Evolutionary conservation across 164 flowering plant genomes (phyloP).

Genomic region (Buxus sempervirens): DNA sequence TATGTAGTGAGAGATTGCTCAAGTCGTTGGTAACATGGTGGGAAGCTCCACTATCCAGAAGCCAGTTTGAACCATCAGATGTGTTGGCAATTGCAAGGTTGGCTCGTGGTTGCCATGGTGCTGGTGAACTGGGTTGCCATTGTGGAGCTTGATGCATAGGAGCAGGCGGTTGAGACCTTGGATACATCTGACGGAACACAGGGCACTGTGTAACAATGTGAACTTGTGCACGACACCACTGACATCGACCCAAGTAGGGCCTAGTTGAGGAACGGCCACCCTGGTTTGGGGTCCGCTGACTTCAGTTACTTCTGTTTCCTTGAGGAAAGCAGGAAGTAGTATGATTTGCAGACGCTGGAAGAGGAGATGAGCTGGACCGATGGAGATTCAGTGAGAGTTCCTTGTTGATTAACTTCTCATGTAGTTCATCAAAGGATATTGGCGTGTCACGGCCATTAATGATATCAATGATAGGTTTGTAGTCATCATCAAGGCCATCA

Average conservation of each 20-base stretch:
- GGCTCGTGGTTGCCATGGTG: not conserved
- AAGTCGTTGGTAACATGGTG: conserved; percentile 5
- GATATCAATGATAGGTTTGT: not conserved
- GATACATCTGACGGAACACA: too few species aligned
- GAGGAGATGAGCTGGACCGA: too few species aligned
- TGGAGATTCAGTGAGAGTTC: conserved; percentile 1
- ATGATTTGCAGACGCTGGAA: not conserved
- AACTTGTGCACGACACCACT: not conserved
- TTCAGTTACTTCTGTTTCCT: not conserved
- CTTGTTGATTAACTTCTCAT: conserved; percentile 15
- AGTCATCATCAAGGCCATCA: too few species aligned
- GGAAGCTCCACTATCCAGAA: not conserved
- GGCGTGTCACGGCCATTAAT: conserved; percentile 9
- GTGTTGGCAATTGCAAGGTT: not conserved
- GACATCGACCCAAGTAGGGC: not conserved
- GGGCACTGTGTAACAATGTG: not conserved
- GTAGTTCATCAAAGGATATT: conserved; percentile 16
- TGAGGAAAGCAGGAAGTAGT: not conserved
- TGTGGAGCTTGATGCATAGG: too few species aligned
- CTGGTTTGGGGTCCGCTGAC: not conserved
- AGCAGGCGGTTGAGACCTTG: too few species aligned
- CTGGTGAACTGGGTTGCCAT: too few species aligned
- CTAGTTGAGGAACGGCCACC: not conserved
- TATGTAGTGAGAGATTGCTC: not conserved
- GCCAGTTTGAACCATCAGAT: not conserved